These are phyloP conservation scores for Hypoxylon intermedium DNA, from an alignment of 495 filamentous ascomycete genomes.

Conservation along the genomic window DNA sequence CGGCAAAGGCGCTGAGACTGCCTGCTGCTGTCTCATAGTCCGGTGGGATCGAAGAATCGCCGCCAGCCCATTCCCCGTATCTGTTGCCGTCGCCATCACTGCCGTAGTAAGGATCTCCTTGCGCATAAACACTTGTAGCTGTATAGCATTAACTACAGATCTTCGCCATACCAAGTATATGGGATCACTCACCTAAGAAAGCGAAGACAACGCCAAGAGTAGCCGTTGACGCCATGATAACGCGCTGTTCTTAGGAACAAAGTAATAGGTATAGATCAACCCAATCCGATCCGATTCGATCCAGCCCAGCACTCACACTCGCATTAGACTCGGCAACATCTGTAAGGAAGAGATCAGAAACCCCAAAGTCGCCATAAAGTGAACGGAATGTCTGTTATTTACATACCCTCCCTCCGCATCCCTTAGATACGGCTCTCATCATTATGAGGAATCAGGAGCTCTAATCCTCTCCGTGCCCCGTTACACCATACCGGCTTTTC, in stretches of 20 bases:
- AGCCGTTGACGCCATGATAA: slow-evolving; percentile 4
- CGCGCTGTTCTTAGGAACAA: neutral
- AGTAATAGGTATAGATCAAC: neutral
- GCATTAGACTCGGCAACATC: neutral
- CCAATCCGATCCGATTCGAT: neutral
- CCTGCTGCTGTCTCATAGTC: slow-evolving; percentile 19
- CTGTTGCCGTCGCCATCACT: neutral
- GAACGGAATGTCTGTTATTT: neutral
- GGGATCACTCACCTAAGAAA: slow-evolving; percentile 15
- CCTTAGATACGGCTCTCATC: neutral
- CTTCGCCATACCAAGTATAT: too few species aligned
- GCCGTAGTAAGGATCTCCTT: slow-evolving; percentile 1
- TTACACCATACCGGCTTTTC: neutral
- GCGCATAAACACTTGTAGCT: slow-evolving; percentile 8
- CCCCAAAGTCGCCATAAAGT: neutral
- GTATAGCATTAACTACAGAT: neutral
- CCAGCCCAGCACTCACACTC: too few species aligned
- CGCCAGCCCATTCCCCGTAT: neutral
- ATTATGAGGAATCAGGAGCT: too few species aligned
- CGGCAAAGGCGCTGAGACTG: slow-evolving; percentile 9
- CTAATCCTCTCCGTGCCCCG: neutral
- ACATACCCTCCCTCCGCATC: neutral
- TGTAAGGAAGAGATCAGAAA: neutral
- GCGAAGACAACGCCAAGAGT: slow-evolving; percentile 13
- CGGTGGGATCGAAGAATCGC: slow-evolving; percentile 10